phyloP scores from a whole-genome alignment of 805 yeast genomes.

The Cyberlindnera nakhonratchasimensis region DNA sequence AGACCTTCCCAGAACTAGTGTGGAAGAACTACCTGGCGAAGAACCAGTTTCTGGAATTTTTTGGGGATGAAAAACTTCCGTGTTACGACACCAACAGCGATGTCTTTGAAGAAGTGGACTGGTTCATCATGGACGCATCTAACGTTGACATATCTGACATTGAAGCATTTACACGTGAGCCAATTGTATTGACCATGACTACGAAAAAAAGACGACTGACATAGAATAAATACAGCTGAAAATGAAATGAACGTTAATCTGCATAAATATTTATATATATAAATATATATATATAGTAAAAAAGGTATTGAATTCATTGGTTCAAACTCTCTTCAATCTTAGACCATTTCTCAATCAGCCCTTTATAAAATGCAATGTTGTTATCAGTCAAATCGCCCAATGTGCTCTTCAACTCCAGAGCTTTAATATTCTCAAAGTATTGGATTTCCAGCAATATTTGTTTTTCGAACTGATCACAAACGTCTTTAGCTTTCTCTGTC shows the following conservation, averaged over 20 bases:
- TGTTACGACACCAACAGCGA: constrained; percentile 19
- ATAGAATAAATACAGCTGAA: not conserved
- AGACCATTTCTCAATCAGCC: constrained; percentile 68
- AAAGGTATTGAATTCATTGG: constrained; percentile 5
- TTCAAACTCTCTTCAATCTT: constrained; percentile 42
- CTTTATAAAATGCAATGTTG: constrained; percentile 69
- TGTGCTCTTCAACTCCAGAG: constrained; percentile 69
- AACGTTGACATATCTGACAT: constrained; percentile 26
- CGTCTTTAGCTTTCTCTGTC: constrained; percentile 45
- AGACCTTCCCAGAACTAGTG: constrained; percentile 56
- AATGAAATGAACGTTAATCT: not conserved
- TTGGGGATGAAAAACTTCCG: constrained; percentile 23
- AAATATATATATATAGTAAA: not conserved
- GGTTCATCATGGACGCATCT: constrained; percentile 12
- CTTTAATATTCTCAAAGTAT: constrained; percentile 76
- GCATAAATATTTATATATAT: too few relatives aligned
- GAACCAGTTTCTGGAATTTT: constrained; percentile 47
- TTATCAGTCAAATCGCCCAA: constrained; percentile 71
- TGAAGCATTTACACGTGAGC: constrained; percentile 5
- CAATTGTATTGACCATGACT: constrained; percentile 8
- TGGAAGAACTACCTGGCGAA: constrained; percentile 51
- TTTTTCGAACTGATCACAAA: constrained; percentile 53
- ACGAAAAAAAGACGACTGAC: constrained; percentile 11
- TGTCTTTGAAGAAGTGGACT: constrained; percentile 18
- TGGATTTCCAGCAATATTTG: constrained; percentile 54